These are phyloP conservation scores for Phlyctochytrium planicorne DNA, from an alignment of 192 early-diverging fungal genomes.

Conservation along the genomic window DNA sequence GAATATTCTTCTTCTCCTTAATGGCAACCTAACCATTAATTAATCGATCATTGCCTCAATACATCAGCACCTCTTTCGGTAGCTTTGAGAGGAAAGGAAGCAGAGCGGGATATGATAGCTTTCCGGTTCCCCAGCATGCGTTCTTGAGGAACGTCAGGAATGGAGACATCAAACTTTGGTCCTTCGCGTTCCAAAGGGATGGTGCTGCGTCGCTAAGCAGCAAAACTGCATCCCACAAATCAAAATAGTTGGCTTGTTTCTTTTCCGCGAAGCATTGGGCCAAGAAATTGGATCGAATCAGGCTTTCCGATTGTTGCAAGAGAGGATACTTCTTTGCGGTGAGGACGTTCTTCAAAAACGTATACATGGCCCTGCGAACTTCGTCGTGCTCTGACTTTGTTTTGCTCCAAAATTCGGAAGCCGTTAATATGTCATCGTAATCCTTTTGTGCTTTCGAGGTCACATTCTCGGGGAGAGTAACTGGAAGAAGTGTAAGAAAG, in stretches of 20 bases:
- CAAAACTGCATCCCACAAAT: constrained; percentile 87
- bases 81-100: constrained; percentile 69
- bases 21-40: no score
- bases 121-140: constrained; percentile 65
- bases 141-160: constrained; percentile 69
- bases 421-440: constrained; percentile 39
- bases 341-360: constrained; percentile 48
- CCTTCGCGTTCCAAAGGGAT: constrained; percentile 24
- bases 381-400: constrained; percentile 41
- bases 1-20: no score
- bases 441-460: no score
- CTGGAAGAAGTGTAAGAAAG: no score
- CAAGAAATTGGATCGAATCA: no score
- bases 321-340: neutral
- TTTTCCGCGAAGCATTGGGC: constrained; percentile 68
- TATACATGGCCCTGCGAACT: constrained; percentile 62
- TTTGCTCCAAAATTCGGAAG: constrained; percentile 56
- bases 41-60: no score
- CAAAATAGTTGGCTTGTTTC: constrained; percentile 67
- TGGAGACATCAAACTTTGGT: constrained; percentile 5
- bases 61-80: constrained; percentile 55
- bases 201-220: constrained; percentile 61
- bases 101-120: constrained; percentile 73
- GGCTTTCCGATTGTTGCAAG: no score
- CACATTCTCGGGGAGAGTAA: no score